Conservation (phyloP, 805 yeast species). For the Saccharomycopsis capsularis region DNA sequence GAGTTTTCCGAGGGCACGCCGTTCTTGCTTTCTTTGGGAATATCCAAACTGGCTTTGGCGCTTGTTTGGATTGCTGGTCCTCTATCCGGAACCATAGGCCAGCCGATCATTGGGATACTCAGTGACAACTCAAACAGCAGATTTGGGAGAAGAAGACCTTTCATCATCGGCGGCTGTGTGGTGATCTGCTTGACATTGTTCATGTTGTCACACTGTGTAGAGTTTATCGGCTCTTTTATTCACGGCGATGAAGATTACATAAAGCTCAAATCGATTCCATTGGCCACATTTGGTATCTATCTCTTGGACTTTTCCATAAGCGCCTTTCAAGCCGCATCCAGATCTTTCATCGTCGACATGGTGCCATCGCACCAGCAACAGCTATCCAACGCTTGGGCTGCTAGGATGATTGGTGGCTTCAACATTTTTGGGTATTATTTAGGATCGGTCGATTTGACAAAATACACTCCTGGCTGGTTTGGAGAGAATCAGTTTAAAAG, state of each 20-base stretch:
- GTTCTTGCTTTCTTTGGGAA: constrained; percentile 51
- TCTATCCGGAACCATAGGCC: constrained; percentile 53
- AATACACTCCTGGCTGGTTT: constrained; percentile 32
- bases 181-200: constrained; percentile 41
- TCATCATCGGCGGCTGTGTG: constrained; percentile 47
- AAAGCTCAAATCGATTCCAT: constrained; percentile 34
- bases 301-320: constrained; percentile 50
- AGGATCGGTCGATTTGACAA: constrained; percentile 41
- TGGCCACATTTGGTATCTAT: constrained; percentile 49
- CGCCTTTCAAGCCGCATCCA: constrained; percentile 51
- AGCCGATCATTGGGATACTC: constrained; percentile 54
- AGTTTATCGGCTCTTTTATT: constrained; percentile 31
- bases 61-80: constrained; percentile 67
- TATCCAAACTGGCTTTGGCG: constrained; percentile 48
- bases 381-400: constrained; percentile 60
- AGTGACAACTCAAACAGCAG: constrained; percentile 43
- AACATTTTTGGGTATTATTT: constrained; percentile 51
- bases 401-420: constrained; percentile 53
- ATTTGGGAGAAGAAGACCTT: constrained; percentile 51
- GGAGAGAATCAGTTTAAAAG: constrained; percentile 40
- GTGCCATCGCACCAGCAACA: constrained; percentile 52
- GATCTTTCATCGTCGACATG: constrained; percentile 58
- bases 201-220: constrained; percentile 39
- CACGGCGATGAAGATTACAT: constrained; percentile 22
- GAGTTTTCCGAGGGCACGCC: constrained; percentile 63